A percentile compares a stretch with the other conserved stretches of the same genome.
phyloP scores from a whole-genome alignment of 1,284 basidiomycete species.

The Rhodotorula glutinis region DNA sequence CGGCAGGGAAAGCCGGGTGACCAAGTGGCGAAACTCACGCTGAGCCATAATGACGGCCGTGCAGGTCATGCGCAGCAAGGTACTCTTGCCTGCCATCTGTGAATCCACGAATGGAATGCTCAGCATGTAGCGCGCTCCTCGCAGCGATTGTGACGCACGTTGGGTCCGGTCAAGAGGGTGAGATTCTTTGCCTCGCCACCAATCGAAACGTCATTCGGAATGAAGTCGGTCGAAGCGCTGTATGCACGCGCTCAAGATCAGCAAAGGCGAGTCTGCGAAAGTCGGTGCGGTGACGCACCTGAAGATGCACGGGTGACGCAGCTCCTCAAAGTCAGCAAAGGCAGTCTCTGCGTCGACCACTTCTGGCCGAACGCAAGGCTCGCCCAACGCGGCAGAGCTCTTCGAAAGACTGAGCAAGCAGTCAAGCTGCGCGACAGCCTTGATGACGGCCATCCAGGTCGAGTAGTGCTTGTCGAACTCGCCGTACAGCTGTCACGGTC shows the following conservation, averaged over 20 bases:
- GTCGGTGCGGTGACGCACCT: slow-evolving; percentile 49
- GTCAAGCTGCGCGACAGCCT: slow-evolving; percentile 79
- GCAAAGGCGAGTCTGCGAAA: slow-evolving; percentile 53
- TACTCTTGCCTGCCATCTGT: slow-evolving; percentile 51
- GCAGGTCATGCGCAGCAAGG: slow-evolving; percentile 81
- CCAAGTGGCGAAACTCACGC: slow-evolving; percentile 9
- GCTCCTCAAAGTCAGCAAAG: slow-evolving; percentile 70
- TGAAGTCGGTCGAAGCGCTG: slow-evolving; percentile 63
- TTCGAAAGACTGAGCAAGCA: slow-evolving; percentile 91
- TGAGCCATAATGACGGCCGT: slow-evolving; percentile 44
- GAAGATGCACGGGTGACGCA: slow-evolving; percentile 70
- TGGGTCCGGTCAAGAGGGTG: slow-evolving; percentile 89
- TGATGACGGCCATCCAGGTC: slow-evolving; percentile 46
- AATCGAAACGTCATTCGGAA: slow-evolving; percentile 88
- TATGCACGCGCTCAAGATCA: slow-evolving; percentile 40
- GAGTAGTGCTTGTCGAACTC: slow-evolving; percentile 45
- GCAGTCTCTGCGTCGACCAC: slow-evolving; percentile 77
- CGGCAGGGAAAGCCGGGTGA: neutral
- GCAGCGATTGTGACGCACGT: slow-evolving; percentile 53
- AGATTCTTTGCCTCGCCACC: slow-evolving; percentile 70
- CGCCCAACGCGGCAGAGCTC: slow-evolving; percentile 80
- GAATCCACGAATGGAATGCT: neutral
- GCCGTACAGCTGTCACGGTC: slow-evolving; percentile 41
- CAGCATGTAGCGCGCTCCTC: neutral
- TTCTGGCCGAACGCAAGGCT: slow-evolving; percentile 85